Conservation (phyloP, 306 rosid genomes). For the Begonia fuchsioides region DNA sequence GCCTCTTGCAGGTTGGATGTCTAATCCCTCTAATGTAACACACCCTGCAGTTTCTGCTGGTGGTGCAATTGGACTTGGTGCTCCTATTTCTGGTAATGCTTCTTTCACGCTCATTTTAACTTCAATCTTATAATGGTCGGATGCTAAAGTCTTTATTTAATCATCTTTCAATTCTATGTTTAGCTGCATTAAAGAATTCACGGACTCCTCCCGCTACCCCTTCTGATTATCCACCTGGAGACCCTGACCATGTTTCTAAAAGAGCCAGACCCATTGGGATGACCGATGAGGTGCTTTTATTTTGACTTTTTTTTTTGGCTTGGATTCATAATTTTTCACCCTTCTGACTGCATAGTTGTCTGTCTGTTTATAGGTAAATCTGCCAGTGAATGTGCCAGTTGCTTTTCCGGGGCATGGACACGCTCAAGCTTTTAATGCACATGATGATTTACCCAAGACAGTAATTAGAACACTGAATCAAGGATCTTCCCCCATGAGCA, state of each 20-base stretch:
- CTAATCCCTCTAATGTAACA: constrained; percentile 79
- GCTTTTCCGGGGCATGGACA: constrained; percentile 71
- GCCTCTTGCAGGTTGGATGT: constrained; percentile 98
- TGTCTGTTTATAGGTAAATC: constrained; percentile 41
- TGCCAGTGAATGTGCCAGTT: constrained; percentile 79
- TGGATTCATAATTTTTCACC: too few relatives aligned
- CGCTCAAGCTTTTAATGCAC: constrained; percentile 59
- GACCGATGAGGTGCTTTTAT: constrained; percentile 51
- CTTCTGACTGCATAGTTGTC: not conserved
- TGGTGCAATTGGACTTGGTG: constrained; percentile 88
- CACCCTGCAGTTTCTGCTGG: constrained; percentile 88
- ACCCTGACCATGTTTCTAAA: constrained; percentile 84
- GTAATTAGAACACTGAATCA: constrained; percentile 64
- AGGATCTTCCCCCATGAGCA: constrained; percentile 98
- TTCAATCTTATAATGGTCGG: constrained; percentile 8
- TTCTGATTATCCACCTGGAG: constrained; percentile 81
- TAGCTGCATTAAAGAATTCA: constrained; percentile 94
- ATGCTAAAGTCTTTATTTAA: constrained; percentile 5
- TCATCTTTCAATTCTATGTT: constrained; percentile 17
- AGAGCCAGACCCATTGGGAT: constrained; percentile 83
- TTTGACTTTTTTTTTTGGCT: too few relatives aligned
- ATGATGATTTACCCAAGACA: constrained; percentile 79
- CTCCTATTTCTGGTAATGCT: constrained; percentile 69
- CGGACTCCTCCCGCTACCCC: constrained; percentile 93
- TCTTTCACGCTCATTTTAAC: constrained; percentile 7